phyloP scores from a whole-genome alignment of 2,329 filamentous ascomycete genomes.

The Blastomyces silverae region DNA sequence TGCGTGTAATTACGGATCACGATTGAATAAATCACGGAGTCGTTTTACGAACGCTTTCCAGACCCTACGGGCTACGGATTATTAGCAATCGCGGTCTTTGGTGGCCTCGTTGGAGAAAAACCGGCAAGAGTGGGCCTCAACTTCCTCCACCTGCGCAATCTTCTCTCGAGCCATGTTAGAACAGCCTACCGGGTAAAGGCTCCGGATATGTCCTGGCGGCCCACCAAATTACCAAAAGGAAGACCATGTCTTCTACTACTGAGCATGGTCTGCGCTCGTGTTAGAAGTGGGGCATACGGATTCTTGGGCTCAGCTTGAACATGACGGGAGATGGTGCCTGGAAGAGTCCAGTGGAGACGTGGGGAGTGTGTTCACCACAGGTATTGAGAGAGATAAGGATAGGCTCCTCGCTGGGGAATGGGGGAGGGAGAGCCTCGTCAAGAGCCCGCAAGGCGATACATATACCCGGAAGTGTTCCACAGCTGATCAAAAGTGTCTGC shows the following conservation, averaged over 20 bases:
- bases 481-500: too few species aligned
- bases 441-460: too few species aligned
- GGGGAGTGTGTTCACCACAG: conserved; percentile 4
- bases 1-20: not conserved
- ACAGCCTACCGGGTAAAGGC: not conserved
- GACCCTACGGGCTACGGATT: not conserved
- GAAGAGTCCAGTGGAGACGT: conserved; percentile 4
- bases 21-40: not conserved
- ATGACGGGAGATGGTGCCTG: conserved; percentile 9
- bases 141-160: not conserved
- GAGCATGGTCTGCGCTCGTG: conserved; percentile 5
- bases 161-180: not conserved
- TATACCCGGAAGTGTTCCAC: too few species aligned
- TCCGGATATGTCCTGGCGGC: not conserved
- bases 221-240: not conserved
- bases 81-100: not conserved
- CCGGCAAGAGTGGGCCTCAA: not conserved
- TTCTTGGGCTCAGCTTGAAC: not conserved
- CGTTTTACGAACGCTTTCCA: not conserved
- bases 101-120: not conserved
- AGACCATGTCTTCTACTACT: not conserved
- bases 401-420: not conserved
- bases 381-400: not conserved
- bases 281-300: conserved; percentile 12
- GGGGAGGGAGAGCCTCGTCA: not conserved